Evolutionary conservation across 139 green algal species (phyloP), one percentile per base, ranked within the genome.

Genomic region (Chlorella sp.): DNA sequence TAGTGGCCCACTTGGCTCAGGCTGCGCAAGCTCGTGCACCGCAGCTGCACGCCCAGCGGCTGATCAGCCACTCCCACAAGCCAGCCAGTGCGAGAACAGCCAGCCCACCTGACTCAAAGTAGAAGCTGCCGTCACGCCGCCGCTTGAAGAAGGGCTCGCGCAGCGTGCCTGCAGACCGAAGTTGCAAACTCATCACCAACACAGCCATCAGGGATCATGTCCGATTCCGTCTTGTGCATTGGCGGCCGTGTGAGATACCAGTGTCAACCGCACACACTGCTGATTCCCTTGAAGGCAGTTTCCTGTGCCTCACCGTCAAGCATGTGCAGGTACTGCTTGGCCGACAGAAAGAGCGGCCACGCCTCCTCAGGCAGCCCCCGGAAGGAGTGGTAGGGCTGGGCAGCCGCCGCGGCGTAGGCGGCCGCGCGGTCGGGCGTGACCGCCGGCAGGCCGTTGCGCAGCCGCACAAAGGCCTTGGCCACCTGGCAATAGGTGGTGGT

Each of bases 301-400:
- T 73, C 26, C 67, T 32, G 14, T 4, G 60, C 14, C 81, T 44
- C 69, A 87, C 83, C 83, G 70, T 97, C 93, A 78, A 97, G 86
- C 88, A 95, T 92, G 58, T 81, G 83, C 65, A 97, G 84, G 76
- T 87, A 92, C 68, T 94, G 82, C 41, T 80, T 76, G 36, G 81
- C 84, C 41, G 91, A 93, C 30, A 95, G 81, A 87, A 98, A 96
- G 24, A 97, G 87, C 11, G 94, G 94, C 85, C 95, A 97, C 0
- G 93, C 93, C 73, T 89, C 90, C 43, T 79, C 56, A 0, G 93
- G 90, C 43, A 96, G 77, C 28, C 88, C 87, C 17, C 72, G 68
- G 28, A 95, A 76, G 41, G 80, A 90, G 86, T 90, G 77, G 67
- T 90, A 91, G 11, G 41, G 30, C 60, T 76, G 86, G 22, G 62